Conservation (phyloP, 164 flowering plant genomes). For the Litsea cubeba region DNA sequence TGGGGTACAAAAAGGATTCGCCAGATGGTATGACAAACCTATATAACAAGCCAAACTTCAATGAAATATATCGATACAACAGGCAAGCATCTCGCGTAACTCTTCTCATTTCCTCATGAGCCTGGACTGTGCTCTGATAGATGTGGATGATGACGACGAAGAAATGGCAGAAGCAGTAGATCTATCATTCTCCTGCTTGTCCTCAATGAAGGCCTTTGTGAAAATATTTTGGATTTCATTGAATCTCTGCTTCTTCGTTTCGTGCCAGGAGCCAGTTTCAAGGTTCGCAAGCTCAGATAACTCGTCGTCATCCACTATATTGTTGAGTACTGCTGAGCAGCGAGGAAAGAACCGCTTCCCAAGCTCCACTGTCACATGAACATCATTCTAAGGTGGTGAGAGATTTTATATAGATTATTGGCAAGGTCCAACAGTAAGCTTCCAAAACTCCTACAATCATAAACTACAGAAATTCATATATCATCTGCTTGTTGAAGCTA, state of each 20-base stretch:
- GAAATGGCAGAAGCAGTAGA: slow-evolving; percentile 39
- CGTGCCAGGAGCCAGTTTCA: slow-evolving; percentile 37
- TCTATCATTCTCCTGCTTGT: slow-evolving; percentile 49
- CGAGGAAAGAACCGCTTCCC: slow-evolving; percentile 86
- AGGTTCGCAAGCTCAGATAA: slow-evolving; percentile 42
- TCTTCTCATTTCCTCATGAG: neutral
- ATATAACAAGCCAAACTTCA: neutral
- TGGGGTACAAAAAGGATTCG: too few relatives aligned
- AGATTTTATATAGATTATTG: neutral
- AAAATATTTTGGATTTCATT: slow-evolving; percentile 62
- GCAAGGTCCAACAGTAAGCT: neutral
- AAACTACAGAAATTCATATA: neutral
- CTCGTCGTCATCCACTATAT: slow-evolving; percentile 73
- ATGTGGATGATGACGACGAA: slow-evolving; percentile 17
- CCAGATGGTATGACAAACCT: neutral
- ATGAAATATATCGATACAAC: slow-evolving; percentile 1
- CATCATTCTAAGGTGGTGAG: neutral
- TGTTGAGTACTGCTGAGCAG: slow-evolving; percentile 68
- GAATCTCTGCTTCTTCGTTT: slow-evolving; percentile 46
- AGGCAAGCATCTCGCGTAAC: neutral
- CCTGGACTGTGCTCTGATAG: neutral
- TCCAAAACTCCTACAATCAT: too few relatives aligned
- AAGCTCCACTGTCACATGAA: slow-evolving; percentile 53
- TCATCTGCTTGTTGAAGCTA: too few relatives aligned
- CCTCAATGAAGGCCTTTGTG: slow-evolving; percentile 57